Base-by-base conservation (phyloP, 192 early-diverging fungal genomes). In the Backusella liffmaniae region DNA sequence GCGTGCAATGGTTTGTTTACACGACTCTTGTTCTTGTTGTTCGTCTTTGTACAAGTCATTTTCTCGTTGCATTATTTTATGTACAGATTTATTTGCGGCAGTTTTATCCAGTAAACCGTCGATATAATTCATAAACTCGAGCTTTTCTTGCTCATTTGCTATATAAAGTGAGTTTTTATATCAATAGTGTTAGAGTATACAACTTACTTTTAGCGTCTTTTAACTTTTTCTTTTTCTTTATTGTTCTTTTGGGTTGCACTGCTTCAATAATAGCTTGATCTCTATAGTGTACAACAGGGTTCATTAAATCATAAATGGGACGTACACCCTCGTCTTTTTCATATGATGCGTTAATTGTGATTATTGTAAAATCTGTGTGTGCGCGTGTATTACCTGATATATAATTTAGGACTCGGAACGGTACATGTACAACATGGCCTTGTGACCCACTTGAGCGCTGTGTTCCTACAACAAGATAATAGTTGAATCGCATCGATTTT, bases 281-380 rank as follows among this genome's bases (percentile, higher is more conserved):
- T 70, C 88, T 90, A 26, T 85, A 89, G 21, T 86, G 81, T 8
- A 94, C 84, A 1, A 92, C 88, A 5, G 93, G 93, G 44, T 86
- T 94, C 85, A 91, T 86, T 16, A 94, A 73, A 71, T 94, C 92
- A 78, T 91, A 94, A 1, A 90, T 79, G 13, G 91, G 90, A 10
- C 88, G 73, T 4, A 88, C 82, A 12, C 92, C 93, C 65, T 90
- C 86, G 8, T 84, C 91, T 86, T 78, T 32, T 7, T 49, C 46
- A 49, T 49, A 49, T 49, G 42, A 44, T 44, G 42, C 5, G 46
- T 49, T n/a, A 49, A n/a, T 49, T 49, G n/a, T 49, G 18, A 49
- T 49, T 49, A 49, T 49, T 49, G 5, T 49, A n/a, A 18, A 49
- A 7, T 75, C 66, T 37, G 66, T 37, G 10, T 66, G 26, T 66